These are phyloP conservation scores for Pleurotus cornucopiae DNA, from an alignment of 768 basidiomycete species.

Conservation along the genomic window DNA sequence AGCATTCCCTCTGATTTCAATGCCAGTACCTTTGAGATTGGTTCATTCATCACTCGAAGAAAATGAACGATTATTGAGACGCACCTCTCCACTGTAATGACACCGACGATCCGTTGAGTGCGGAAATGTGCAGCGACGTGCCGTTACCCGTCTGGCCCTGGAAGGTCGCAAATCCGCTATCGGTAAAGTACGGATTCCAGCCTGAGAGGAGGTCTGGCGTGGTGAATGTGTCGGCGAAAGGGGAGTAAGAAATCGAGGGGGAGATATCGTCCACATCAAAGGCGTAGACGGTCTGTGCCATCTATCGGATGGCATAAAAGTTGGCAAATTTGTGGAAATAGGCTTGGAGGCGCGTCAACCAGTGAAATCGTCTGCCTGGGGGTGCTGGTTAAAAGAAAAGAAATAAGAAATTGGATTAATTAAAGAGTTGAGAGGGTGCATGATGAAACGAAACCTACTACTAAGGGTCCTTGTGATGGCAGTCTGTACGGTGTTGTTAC, in stretches of 20 bases:
- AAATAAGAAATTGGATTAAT: background rate
- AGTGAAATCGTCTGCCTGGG: background rate
- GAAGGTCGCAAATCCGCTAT: constrained; percentile 40
- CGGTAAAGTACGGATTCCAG: constrained; percentile 64
- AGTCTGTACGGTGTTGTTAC: no score
- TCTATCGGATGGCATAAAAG: constrained; percentile 18
- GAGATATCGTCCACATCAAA: constrained; percentile 65
- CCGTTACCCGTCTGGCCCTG: constrained; percentile 48
- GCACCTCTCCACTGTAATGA: constrained; percentile 60
- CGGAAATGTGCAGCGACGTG: constrained; percentile 60
- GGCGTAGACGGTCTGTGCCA: constrained; percentile 24
- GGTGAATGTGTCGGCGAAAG: constrained; percentile 52
- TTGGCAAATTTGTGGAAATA: background rate
- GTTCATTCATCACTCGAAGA: background rate
- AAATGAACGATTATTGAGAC: constrained; percentile 14
- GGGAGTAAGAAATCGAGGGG: constrained; percentile 56
- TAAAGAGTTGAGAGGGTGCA: background rate
- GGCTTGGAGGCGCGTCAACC: background rate
- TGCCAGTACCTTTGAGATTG: constrained; percentile 50
- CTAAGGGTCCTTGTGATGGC: constrained; percentile 4
- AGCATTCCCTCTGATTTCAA: constrained; percentile 54
- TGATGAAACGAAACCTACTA: constrained; percentile 2
- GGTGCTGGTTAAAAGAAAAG: no score
- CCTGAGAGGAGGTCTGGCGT: constrained; percentile 46
- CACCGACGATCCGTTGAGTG: constrained; percentile 51